Evolutionary conservation across 345 rosid species (phyloP).

Genomic region (Psidium friedrichsthalianum): DNA sequence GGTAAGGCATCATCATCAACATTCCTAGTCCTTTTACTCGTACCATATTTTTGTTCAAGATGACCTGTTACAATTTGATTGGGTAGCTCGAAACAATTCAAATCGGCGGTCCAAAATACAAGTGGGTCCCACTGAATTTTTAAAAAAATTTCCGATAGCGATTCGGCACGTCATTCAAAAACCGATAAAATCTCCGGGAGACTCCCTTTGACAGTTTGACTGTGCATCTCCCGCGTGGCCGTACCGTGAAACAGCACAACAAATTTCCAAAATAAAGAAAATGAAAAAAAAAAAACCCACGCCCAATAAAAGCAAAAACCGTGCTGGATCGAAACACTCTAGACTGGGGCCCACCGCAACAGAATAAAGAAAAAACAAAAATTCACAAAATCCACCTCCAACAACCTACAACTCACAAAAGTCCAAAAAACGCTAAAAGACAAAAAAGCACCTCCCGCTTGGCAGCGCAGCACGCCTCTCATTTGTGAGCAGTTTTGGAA

Average conservation of each 20-base stretch:
- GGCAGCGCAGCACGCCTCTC: background rate
- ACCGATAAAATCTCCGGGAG: background rate
- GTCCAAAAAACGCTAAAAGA: background rate
- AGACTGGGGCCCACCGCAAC: too few species aligned
- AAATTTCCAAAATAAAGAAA: background rate
- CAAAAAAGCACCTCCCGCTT: background rate
- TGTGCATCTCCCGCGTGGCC: background rate
- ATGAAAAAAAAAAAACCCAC: background rate
- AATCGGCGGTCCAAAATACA: background rate
- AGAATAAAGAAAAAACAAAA: too few species aligned
- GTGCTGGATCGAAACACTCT: conserved; percentile 1
- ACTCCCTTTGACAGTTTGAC: background rate
- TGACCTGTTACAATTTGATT: background rate
- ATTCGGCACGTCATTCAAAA: too few species aligned
- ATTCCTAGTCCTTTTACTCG: too few species aligned
- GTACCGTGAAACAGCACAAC: too few species aligned
- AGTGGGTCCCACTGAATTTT: background rate
- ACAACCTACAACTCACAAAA: background rate
- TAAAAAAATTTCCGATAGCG: too few species aligned
- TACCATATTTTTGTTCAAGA: background rate
- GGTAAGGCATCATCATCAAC: background rate
- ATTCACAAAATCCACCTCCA: background rate
- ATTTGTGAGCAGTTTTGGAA: background rate
- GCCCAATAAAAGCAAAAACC: conserved; percentile 13
- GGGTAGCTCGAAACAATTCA: background rate